Conservation (phyloP, 2,329 filamentous ascomycete genomes). For the Venturia aucupariae region DNA sequence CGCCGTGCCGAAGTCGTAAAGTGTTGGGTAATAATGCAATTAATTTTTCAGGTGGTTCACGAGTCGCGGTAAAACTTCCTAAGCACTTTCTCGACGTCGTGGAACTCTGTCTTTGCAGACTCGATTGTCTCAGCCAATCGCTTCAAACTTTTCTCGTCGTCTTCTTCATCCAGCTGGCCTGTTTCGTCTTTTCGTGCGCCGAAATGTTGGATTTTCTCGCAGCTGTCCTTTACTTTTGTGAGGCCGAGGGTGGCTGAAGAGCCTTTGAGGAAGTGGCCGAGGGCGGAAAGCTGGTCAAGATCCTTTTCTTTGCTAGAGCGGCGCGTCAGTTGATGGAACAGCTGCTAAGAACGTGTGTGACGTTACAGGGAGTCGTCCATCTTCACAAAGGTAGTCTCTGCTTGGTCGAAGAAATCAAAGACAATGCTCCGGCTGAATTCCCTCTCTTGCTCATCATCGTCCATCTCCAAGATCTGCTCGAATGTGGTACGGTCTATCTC, state of each 20-base stretch:
- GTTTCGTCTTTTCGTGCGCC: constrained; percentile 74
- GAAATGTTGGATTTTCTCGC: constrained; percentile 93
- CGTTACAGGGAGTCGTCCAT: constrained; percentile 81
- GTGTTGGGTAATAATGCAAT: not conserved
- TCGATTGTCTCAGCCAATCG: constrained; percentile 62
- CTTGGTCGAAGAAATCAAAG: constrained; percentile 87
- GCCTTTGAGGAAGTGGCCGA: constrained; percentile 95
- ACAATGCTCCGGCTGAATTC: constrained; percentile 89
- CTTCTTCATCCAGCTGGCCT: constrained; percentile 55
- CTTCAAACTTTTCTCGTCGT: constrained; percentile 58
- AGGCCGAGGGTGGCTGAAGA: constrained; percentile 91
- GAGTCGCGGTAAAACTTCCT: constrained; percentile 57
- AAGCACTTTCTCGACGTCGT: constrained; percentile 61
- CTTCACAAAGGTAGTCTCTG: constrained; percentile 70
- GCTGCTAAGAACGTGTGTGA: not conserved
- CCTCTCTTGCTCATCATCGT: constrained; percentile 75
- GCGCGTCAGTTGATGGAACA: not conserved
- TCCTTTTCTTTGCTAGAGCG: constrained; percentile 52
- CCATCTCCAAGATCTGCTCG: constrained; percentile 96
- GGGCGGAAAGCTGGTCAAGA: constrained; percentile 64
- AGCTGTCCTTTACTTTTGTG: constrained; percentile 81
- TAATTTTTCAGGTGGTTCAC: not conserved
- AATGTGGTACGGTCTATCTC: constrained; percentile 74
- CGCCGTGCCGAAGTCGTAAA: not conserved
- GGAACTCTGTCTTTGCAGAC: constrained; percentile 67